Percentiles rank a stretch among this genome's conserved stretches.
Evolutionary conservation across 2,329 filamentous ascomycete genomes (phyloP).

Genomic region (Aspergillus japonicus): DNA sequence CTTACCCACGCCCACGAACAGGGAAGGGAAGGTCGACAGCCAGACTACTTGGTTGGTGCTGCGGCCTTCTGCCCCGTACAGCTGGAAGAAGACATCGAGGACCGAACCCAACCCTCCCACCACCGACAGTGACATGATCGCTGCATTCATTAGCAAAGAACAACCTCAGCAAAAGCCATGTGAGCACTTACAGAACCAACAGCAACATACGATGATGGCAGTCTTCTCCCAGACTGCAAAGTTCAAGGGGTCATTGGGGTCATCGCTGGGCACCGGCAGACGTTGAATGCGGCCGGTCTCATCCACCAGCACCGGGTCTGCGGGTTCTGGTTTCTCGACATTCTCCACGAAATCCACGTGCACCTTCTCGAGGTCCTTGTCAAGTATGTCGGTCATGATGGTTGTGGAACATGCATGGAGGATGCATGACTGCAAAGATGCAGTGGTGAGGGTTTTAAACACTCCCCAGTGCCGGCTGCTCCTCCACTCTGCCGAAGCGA

Average conservation of each 20-base stretch:
- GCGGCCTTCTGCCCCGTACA: conserved; percentile 29
- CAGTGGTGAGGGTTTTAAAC: too few species aligned
- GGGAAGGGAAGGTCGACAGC: conserved; percentile 39
- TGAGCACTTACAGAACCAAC: conserved; percentile 25
- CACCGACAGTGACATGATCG: conserved; percentile 27
- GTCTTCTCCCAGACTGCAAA: conserved; percentile 24
- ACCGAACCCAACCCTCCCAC: conserved; percentile 33
- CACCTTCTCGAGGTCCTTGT: conserved; percentile 1
- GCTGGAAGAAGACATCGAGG: conserved; percentile 33
- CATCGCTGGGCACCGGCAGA: conserved; percentile 25
- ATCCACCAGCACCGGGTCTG: conserved; percentile 18
- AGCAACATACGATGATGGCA: conserved; percentile 27
- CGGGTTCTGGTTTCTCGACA: conserved; percentile 11
- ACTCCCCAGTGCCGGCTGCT: too few species aligned
- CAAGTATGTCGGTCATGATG: too few species aligned
- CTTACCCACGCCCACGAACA: conserved; percentile 43
- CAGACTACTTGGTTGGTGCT: conserved; percentile 33
- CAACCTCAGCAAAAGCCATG: too few species aligned
- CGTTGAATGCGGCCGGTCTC: conserved; percentile 21
- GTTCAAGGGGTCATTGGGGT: conserved; percentile 29
- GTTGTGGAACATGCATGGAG: too few species aligned
- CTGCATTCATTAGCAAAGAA: not conserved
- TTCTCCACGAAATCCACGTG: too few species aligned
- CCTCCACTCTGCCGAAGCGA: too few species aligned
- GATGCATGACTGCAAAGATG: too few species aligned